Percentiles rank a stretch among this genome's conserved stretches.
Conservation (phyloP, 768 basidiomycete species). For the Tephrocybe sp. region DNA sequence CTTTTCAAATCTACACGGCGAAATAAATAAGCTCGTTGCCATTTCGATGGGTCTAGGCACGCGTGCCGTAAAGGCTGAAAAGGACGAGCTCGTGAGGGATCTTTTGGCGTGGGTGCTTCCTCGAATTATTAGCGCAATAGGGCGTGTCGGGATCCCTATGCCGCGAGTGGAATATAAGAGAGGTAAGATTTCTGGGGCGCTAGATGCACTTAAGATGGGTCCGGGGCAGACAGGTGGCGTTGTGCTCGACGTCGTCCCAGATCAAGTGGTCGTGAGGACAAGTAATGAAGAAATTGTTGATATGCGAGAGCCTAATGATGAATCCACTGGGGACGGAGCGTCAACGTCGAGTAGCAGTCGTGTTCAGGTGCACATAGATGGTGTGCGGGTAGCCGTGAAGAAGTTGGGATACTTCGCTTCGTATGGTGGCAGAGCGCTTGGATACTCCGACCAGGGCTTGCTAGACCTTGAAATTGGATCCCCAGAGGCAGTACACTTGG, state of each 20-base stretch:
- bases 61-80: conserved; percentile 7
- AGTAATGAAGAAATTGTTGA: conserved; percentile 36
- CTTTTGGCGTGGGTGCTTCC: conserved; percentile 36
- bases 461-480: conserved; percentile 34
- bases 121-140: conserved; percentile 27
- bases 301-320: conserved; percentile 20
- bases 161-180: conserved; percentile 39
- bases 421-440: conserved; percentile 26
- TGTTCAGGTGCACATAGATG: conserved; percentile 25
- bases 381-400: conserved; percentile 30
- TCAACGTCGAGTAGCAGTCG: conserved; percentile 16
- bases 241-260: conserved; percentile 30
- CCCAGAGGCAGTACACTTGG: neutral
- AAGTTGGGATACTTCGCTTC: conserved; percentile 38
- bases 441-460: conserved; percentile 39
- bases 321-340: neutral
- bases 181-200: conserved; percentile 27
- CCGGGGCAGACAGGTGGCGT: conserved; percentile 19
- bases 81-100: conserved; percentile 23
- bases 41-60: conserved; percentile 10
- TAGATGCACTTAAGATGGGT: conserved; percentile 33
- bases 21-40: conserved; percentile 13
- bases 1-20: conserved; percentile 14
- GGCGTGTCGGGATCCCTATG: conserved; percentile 28
- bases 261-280: conserved; percentile 31